Evolutionary conservation across 352 stramenopile species (phyloP).

Genomic region (Phytophthora hibernalis): DNA sequence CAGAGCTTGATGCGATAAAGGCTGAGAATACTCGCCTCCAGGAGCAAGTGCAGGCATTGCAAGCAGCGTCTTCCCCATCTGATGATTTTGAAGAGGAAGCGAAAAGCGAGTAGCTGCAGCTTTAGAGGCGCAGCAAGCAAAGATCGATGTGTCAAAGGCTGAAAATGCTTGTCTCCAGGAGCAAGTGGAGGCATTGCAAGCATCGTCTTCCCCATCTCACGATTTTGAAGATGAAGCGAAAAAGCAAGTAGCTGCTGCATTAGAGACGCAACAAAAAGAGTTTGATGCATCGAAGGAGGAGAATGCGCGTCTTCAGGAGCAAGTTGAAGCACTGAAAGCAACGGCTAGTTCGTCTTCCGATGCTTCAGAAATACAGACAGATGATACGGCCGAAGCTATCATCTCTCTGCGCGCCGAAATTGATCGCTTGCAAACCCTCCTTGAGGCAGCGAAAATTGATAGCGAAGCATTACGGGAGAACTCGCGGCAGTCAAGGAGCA

Average conservation of each 20-base stretch:
- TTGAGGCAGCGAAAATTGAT: conserved; percentile 28
- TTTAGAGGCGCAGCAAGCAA: conserved; percentile 2
- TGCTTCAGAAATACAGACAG: conserved; percentile 8
- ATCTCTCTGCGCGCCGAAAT: conserved; percentile 29
- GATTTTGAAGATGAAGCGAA: conserved; percentile 20
- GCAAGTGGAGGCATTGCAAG: conserved; percentile 20
- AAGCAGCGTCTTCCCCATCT: background rate
- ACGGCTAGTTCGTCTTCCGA: conserved; percentile 4
- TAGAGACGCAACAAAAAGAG: conserved; percentile 17
- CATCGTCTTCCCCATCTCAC: background rate
- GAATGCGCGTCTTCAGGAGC: conserved; percentile 21
- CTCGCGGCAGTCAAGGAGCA: conserved; percentile 36
- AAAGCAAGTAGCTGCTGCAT: conserved; percentile 15
- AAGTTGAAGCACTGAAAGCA: conserved; percentile 20
- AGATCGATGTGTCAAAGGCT: conserved; percentile 20
- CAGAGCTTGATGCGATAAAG: conserved; percentile 21
- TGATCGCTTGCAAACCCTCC: conserved; percentile 17
- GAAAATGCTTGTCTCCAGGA: conserved; percentile 28
- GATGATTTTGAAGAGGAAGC: too few relatives aligned
- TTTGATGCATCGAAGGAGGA: conserved; percentile 24
- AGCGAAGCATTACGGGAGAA: conserved; percentile 38
- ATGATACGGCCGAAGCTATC: conserved; percentile 17
- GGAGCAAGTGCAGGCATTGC: conserved; percentile 21
- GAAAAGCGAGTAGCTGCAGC: too few relatives aligned
- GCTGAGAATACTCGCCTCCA: conserved; percentile 21